A percentile compares a stretch with the other conserved stretches of the same genome.
phyloP scores from a whole-genome alignment of 352 stramenopile genomes.

The Phytopythium mirpurense region DNA sequence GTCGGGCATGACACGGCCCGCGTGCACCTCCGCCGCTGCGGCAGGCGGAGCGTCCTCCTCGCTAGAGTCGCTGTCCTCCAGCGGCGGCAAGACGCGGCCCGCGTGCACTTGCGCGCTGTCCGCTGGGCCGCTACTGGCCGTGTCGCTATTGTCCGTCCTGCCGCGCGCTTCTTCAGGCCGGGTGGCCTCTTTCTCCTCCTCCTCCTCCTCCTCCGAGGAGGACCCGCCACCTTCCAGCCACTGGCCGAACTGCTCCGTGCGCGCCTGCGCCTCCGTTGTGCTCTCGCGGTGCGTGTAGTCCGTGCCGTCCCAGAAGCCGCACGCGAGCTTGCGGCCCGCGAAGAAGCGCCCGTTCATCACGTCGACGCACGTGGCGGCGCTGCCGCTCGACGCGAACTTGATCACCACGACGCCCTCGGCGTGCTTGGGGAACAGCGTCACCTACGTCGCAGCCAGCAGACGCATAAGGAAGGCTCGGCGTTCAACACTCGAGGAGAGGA shows the following conservation, averaged over 20 bases:
- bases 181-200: constrained; percentile 14
- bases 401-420: constrained; percentile 91
- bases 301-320: constrained; percentile 93
- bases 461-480: too few relatives aligned
- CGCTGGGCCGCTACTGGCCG: not conserved
- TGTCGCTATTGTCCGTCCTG: not conserved
- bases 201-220: constrained; percentile 36
- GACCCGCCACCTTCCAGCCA: constrained; percentile 90
- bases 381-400: constrained; percentile 89
- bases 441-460: too few relatives aligned
- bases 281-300: constrained; percentile 89
- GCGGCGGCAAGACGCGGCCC: constrained; percentile 21
- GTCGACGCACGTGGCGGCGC: constrained; percentile 83
- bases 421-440: constrained; percentile 95
- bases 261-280: constrained; percentile 73
- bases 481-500: too few relatives aligned
- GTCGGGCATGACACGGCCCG: constrained; percentile 48
- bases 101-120: constrained; percentile 6
- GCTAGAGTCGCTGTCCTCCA: constrained; percentile 17
- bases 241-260: constrained; percentile 91
- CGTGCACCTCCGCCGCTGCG: constrained; percentile 26
- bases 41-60: constrained; percentile 10
- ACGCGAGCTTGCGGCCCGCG: constrained; percentile 80
- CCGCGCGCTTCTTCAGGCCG: too few relatives aligned
- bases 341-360: constrained; percentile 90